Evolutionary conservation across 768 basidiomycete species (phyloP).

Genomic region (Podaxis pistillaris): DNA sequence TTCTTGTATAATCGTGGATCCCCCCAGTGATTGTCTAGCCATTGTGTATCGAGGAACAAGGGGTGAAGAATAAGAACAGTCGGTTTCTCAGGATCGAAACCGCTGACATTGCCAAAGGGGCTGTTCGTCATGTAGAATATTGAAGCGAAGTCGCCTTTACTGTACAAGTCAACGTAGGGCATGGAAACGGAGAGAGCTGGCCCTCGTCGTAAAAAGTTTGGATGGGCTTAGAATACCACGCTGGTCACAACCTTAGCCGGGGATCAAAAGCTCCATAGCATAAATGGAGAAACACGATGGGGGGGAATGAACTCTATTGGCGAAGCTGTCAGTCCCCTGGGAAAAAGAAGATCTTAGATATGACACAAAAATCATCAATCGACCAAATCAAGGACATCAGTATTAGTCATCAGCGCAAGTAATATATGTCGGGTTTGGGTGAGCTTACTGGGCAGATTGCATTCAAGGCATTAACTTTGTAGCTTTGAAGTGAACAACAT

Average conservation of each 20-base stretch:
- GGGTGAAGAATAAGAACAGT: slow-evolving; percentile 71
- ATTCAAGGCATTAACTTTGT: background rate
- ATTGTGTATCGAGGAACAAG: slow-evolving; percentile 63
- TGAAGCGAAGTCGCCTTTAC: slow-evolving; percentile 63
- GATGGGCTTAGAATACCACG: slow-evolving; percentile 2
- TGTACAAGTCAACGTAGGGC: slow-evolving; percentile 69
- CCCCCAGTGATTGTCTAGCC: slow-evolving; percentile 64
- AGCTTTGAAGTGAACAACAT: background rate
- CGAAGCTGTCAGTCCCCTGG: background rate
- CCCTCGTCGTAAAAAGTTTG: slow-evolving; percentile 16
- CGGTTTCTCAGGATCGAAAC: slow-evolving; percentile 64
- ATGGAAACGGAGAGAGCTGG: slow-evolving; percentile 31
- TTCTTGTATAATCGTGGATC: slow-evolving; percentile 56
- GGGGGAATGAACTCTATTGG: slow-evolving; percentile 1
- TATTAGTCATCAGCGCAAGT: background rate
- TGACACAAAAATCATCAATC: background rate
- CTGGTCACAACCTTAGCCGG: background rate
- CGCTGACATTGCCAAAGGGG: slow-evolving; percentile 53
- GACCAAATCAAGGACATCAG: background rate
- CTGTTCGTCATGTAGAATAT: slow-evolving; percentile 75
- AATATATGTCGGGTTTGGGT: background rate
- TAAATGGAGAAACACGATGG: slow-evolving; percentile 9
- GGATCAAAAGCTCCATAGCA: slow-evolving; percentile 1
- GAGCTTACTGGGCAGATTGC: background rate
- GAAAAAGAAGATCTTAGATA: slow-evolving; percentile 8